Evolutionary conservation across 78 protist species (phyloP).

Genomic region (Diacronema lutheri): DNA sequence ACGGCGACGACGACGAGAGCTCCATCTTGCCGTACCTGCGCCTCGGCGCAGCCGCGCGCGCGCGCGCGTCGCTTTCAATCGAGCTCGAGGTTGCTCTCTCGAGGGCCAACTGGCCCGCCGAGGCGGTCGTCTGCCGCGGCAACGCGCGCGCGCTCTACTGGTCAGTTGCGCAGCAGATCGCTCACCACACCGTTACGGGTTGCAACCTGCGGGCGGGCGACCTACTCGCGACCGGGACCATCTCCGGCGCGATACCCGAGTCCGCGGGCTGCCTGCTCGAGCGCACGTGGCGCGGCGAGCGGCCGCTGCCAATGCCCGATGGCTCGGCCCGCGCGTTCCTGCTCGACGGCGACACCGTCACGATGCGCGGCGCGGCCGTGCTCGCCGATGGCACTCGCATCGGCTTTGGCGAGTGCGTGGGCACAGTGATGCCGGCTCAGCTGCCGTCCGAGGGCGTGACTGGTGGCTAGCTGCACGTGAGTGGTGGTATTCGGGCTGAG

Average conservation of each 20-base stretch:
- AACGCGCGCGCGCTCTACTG: conserved; percentile 78
- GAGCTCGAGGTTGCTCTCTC: conserved; percentile 30
- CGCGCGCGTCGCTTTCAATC: conserved; percentile 59
- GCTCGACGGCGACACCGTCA: conserved; percentile 77
- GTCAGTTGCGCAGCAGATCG: conserved; percentile 83
- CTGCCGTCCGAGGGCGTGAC: no score
- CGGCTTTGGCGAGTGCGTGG: conserved; percentile 79
- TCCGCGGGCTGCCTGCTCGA: conserved; percentile 79
- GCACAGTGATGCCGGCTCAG: background rate
- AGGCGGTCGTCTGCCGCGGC: conserved; percentile 18
- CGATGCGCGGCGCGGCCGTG: conserved; percentile 53
- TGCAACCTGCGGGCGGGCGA: conserved; percentile 88
- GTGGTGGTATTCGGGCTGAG: no score
- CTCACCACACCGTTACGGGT: conserved; percentile 85
- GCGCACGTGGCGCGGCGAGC: conserved; percentile 78
- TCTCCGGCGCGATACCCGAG: conserved; percentile 71
- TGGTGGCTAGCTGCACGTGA: no score
- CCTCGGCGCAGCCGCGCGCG: background rate
- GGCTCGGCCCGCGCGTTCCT: conserved; percentile 69
- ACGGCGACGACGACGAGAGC: conserved; percentile 54
- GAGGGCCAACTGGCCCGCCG: background rate
- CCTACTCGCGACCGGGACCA: conserved; percentile 86
- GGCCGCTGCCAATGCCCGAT: conserved; percentile 41
- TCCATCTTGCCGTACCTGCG: conserved; percentile 64
- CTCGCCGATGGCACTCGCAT: conserved; percentile 75